Percentiles rank a stretch among this genome's conserved stretches.
phyloP scores from a whole-genome alignment of 371 early-diverging fungal species.

The Apophysomyces variabilis region DNA sequence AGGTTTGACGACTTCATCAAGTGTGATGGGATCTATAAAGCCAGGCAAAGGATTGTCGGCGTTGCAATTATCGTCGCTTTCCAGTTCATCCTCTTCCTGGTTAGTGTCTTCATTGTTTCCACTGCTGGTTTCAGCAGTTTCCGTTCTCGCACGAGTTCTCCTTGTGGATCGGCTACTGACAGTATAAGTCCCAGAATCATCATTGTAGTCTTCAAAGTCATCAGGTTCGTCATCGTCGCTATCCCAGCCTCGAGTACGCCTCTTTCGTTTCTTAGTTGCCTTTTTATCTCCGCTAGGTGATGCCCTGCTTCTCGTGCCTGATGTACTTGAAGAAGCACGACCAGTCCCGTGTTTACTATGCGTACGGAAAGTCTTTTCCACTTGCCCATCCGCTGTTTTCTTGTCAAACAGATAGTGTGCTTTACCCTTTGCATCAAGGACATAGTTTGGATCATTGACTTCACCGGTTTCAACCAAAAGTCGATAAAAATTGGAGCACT shows the following conservation, averaged over 20 bases:
- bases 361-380: conserved; percentile 76
- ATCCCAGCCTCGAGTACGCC: conserved; percentile 34
- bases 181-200: conserved; percentile 64
- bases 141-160: conserved; percentile 22
- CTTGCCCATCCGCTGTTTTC: conserved; percentile 74
- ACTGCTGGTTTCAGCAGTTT: conserved; percentile 14
- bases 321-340: conserved; percentile 1
- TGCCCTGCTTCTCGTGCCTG: conserved; percentile 10
- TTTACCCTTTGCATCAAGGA: conserved; percentile 83
- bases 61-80: conserved; percentile 43
- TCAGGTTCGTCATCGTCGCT: conserved; percentile 51
- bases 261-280: conserved; percentile 27
- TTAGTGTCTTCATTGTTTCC: conserved; percentile 20
- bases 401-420: conserved; percentile 85
- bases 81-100: conserved; percentile 31
- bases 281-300: conserved; percentile 23
- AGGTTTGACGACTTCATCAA: conserved; percentile 89
- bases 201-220: conserved; percentile 56
- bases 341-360: conserved; percentile 55
- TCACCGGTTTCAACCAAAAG: conserved; percentile 80
- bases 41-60: conserved; percentile 86
- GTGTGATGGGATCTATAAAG: conserved; percentile 91
- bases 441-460: conserved; percentile 86
- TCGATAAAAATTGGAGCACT: conserved; percentile 95
- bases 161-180: conserved; percentile 39